Evolutionary conservation across 2,329 filamentous ascomycete genomes (phyloP), one percentile per base, ranked within the genome.

Genomic region (Paraphaeosphaeria sporulosa): DNA sequence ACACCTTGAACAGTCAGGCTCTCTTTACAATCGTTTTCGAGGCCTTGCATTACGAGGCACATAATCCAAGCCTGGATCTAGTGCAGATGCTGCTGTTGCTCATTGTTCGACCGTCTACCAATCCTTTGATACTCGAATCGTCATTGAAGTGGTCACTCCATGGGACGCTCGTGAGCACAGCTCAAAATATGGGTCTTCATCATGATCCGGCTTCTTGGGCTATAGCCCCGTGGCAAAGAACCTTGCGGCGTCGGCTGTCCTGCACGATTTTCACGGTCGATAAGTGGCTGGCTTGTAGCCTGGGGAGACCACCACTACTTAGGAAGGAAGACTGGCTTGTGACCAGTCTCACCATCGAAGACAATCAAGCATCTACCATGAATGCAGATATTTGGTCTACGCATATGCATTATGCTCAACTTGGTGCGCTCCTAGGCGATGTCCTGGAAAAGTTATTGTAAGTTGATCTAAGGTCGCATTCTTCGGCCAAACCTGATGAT

Each of bases 161-260:
- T 36, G 61, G 61, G 19, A 38, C 50, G 17, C 58, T 63, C 17
- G 58, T 63, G 25, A 40, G 54, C 19, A 38, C 55, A 19, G 46
- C 58, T 36, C 61, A 63, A 49, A 60, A 15, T n/a, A 15, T 63
- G 23, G 61, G 61, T 7, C 47, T 63, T 32, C 61, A 63, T 19
- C 49, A 60, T 21, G 58, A 63, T 42, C 61, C 61, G 8, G 52
- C 48, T 9, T 34, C 43, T 49, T 63, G 58, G 61, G 52, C 51
- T 34, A 63, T 63, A 27, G 54, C 58, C 4, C 51, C 50, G 12
- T 63, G 55, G 61, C 55, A 63, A 23, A 56, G 58, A 15, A 32
- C 55, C 15, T 46, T 63, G n/a, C 61, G 61, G 21, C 58, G 61
- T 12, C 58, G 61, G 13, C 15, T 63, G 6, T 60, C 58, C 25